Percentiles rank a stretch among this genome's conserved stretches.
Conservation (phyloP, 192 early-diverging fungal genomes). For the Backusella westeae region DNA sequence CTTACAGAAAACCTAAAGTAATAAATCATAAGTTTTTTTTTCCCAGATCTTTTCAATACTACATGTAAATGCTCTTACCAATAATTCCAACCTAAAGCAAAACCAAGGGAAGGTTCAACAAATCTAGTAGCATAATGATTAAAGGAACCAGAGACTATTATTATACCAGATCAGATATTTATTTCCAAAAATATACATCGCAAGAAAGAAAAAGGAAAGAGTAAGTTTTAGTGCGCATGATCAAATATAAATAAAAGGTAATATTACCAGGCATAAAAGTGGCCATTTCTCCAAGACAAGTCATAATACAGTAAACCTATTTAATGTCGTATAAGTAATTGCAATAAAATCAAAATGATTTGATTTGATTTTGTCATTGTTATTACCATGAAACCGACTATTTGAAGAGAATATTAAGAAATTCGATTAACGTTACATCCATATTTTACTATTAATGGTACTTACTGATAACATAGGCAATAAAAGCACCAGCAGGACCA, state of each 20-base stretch:
- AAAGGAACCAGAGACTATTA: slow-evolving; percentile 67
- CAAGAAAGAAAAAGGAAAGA: not conserved
- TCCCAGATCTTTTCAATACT: not conserved
- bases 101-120: slow-evolving; percentile 72
- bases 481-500: slow-evolving; percentile 71
- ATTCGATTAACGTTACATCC: not conserved
- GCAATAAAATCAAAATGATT: not conserved
- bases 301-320: slow-evolving; percentile 70
- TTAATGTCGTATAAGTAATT: not conserved
- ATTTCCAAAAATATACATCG: slow-evolving; percentile 6
- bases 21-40: not conserved
- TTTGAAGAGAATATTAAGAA: not conserved
- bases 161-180: not conserved
- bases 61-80: slow-evolving; percentile 33
- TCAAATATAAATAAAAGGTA: not conserved
- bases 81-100: slow-evolving; percentile 73
- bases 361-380: not conserved
- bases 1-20: slow-evolving; percentile 21
- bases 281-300: slow-evolving; percentile 85
- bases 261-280: slow-evolving; percentile 64
- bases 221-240: not conserved
- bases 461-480: slow-evolving; percentile 54
- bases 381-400: slow-evolving; percentile 36
- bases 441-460: not conserved
- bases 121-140: slow-evolving; percentile 74